Percentiles rank a stretch among this genome's conserved stretches.
Conservation (phyloP, 1,139 yeast species). For the Hansenula anomala region DNA sequence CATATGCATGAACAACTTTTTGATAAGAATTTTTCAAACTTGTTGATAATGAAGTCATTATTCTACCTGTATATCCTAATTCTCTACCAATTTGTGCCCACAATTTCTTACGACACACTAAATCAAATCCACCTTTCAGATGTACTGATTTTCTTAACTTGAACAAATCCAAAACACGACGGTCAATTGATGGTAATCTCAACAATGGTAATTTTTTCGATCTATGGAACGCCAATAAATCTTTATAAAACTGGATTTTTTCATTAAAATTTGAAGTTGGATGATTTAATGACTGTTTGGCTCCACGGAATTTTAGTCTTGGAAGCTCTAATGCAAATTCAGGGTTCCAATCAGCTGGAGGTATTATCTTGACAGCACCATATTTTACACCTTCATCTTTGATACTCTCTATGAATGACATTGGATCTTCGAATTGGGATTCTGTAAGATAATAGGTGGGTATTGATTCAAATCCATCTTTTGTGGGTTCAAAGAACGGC, state of each 20-base stretch:
- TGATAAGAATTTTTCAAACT: constrained; percentile 58
- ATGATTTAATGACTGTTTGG: constrained; percentile 45
- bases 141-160: constrained; percentile 46
- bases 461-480: constrained; percentile 6
- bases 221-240: constrained; percentile 29
- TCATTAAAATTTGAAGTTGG: constrained; percentile 26
- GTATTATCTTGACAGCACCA: constrained; percentile 68
- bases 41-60: constrained; percentile 67
- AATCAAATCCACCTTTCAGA: constrained; percentile 53
- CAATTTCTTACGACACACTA: constrained; percentile 48
- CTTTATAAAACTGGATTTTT: constrained; percentile 29
- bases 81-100: constrained; percentile 75
- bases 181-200: constrained; percentile 51
- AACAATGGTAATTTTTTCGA: constrained; percentile 14
- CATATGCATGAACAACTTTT: constrained; percentile 28
- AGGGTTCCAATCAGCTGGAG: constrained; percentile 29
- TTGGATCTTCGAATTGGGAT: constrained; percentile 45
- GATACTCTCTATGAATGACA: constrained; percentile 44
- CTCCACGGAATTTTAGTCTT: constrained; percentile 52
- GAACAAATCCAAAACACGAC: constrained; percentile 50
- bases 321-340: constrained; percentile 45
- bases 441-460: constrained; percentile 45
- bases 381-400: constrained; percentile 40
- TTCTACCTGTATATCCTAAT: constrained; percentile 66
- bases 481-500: background rate